Base-by-base conservation (phyloP, 805 yeast species). In the Ogataea angusta region DNA sequence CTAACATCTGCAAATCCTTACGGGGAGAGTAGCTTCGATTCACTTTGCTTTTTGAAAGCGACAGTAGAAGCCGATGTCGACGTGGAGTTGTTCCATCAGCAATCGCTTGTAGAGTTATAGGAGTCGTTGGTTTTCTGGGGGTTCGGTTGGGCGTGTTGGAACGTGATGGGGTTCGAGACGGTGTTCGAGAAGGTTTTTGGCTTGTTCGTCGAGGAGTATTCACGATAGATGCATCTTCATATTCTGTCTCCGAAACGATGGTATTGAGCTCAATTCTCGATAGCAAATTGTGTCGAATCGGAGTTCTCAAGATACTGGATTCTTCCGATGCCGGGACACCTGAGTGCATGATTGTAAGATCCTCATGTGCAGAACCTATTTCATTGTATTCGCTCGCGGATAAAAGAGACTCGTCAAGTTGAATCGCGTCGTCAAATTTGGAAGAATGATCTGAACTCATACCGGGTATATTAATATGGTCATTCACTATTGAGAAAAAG, bases 21-120 rank as follows among this genome's bases (percentile, higher is more conserved):
- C 57, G 34, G 2, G 69, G 68, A 6, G 66, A 59, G 30, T 63
- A 64, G 10, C 61, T 38, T 17, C 43, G 48, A 30, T 29, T 49
- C 21, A 38, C 44, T 34, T 49, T 50, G 32, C 50, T 52, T 33
- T 46, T 52, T 2, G 61, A 52, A 1, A 62, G 60, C 3, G 66
- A 59, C 6, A 59, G 40, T 4, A 61, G 41, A 13, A 56, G 40
- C 17, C 58, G 41, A 31, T 56, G 57, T 41, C 63, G 36, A 23
- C 61, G 48, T 9, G 66, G 67, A 3, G 62, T 56, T 9, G 60
- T 48, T 6, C 59, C 54, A 37, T 59, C 64, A 9, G 58, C 51
- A 17, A 62, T 48, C 0, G 64, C 59, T 22, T 52, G 48, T 30
- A 59, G 36, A 1, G 64, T 59, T 10, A 63, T 48, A 7, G 67